Evolutionary conservation across 2,329 filamentous ascomycete genomes (phyloP).

Genomic region (Bipolaris gigantea): DNA sequence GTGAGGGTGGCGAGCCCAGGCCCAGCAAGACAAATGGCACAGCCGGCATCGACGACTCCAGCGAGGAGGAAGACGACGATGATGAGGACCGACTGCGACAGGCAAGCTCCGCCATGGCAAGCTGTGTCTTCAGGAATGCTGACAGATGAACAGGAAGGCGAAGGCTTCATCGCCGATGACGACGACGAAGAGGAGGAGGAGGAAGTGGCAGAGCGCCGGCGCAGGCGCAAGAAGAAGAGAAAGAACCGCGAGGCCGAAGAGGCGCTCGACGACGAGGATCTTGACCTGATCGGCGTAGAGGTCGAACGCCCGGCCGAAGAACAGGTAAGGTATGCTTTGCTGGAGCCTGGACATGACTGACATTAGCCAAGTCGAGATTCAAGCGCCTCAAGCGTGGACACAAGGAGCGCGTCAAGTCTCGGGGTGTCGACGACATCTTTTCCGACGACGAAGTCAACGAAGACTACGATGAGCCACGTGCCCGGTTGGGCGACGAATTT

Average conservation of each 20-base stretch:
- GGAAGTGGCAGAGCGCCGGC: conserved; percentile 58
- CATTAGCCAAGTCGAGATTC: conserved; percentile 71
- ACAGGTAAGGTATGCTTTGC: conserved; percentile 58
- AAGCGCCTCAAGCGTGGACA: conserved; percentile 95
- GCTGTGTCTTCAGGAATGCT: conserved; percentile 9
- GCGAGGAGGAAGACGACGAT: conserved; percentile 47
- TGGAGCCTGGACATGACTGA: conserved; percentile 16
- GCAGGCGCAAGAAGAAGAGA: conserved; percentile 74
- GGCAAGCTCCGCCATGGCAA: conserved; percentile 23
- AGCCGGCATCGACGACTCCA: conserved; percentile 42
- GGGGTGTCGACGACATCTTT: conserved; percentile 89
- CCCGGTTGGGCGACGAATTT: conserved; percentile 44
- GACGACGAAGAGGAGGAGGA: conserved; percentile 85
- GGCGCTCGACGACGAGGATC: conserved; percentile 86
- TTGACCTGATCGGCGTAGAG: conserved; percentile 89
- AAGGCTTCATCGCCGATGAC: conserved; percentile 95
- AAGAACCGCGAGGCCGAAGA: conserved; percentile 79
- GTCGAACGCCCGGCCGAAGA: conserved; percentile 67
- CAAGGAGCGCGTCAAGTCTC: conserved; percentile 65
- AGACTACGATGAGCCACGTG: conserved; percentile 48
- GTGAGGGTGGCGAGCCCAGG: conserved; percentile 24
- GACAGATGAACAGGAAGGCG: conserved; percentile 66
- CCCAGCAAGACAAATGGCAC: conserved; percentile 34
- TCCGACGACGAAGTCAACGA: conserved; percentile 85
- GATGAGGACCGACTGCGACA: conserved; percentile 41